Base-by-base conservation (phyloP, 345 rosid species). In the Cardamine resedifolia region DNA sequence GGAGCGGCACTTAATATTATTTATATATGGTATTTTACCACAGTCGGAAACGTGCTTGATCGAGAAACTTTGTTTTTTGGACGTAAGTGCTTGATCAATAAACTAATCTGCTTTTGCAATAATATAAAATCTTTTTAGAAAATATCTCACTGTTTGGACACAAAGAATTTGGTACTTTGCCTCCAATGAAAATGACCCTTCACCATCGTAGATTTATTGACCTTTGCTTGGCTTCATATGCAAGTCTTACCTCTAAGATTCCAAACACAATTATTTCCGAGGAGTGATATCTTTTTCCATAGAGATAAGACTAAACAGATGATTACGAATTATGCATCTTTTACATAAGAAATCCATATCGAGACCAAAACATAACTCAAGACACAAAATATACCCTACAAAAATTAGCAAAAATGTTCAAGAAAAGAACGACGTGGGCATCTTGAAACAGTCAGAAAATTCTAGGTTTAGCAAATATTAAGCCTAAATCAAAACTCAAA, bases 101-200 rank as follows among this genome's bases (percentile, higher is more conserved):
- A 57, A 30, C 3, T 30, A 30, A 10, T 28, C n/a, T 26, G 10
- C 10, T 31, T 30, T 9, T 56, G 23, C 7, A 30, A 50, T 21
- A 23, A 51, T 51, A 51, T 51, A 51, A 51, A 21, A 23, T 11
- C 3, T 3, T 15, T 15, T 5, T n/a, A 41, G 15, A 36, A 41
- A 14, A 4, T 41, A 41, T 14, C 21, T 7, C 61, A 57, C 61
- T 30, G 15, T n/a, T 34, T n/a, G 34, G 47, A 34, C 18, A 36
- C 18, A 58, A 21, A 3, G 64, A 58, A 58, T 58, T 34, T 58
- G 64, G 47, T 58, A 34, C 28, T 58, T 58, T 11, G 43, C 64
- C 64, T 11, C 45, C 27, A 58, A 11, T 36, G 47, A 58, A 19
- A 36, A 34, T 20, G 64, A 12, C 64, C 18, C 11, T 58, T 58